Conservation (phyloP, 169 alveolate species). For the Plasmodium knowlesi region DNA sequence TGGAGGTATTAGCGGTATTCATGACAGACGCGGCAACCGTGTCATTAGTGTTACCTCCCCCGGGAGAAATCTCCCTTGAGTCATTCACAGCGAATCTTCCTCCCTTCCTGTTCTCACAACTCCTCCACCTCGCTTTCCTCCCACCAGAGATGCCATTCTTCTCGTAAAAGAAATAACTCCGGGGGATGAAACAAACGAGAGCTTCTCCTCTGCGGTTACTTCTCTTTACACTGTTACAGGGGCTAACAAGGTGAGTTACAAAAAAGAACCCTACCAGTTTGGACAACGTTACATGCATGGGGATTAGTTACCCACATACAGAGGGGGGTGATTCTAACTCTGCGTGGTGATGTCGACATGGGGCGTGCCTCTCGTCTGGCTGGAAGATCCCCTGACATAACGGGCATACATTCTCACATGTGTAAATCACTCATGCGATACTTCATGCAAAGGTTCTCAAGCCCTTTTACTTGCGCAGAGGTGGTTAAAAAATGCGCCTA, state of each 20-base stretch:
- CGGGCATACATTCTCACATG: not conserved
- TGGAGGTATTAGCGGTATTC: not conserved
- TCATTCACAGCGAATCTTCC: not conserved
- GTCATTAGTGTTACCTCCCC: not conserved
- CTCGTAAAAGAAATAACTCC: not conserved
- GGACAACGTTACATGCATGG: not conserved
- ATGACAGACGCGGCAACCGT: not conserved
- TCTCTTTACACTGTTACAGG: not conserved
- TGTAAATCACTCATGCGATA: not conserved
- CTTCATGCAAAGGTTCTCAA: not conserved
- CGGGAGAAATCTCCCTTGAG: not conserved
- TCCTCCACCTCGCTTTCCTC: not conserved
- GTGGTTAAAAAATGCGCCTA: not conserved
- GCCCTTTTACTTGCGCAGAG: not conserved
- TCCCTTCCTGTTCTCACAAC: not conserved
- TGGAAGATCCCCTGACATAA: not conserved
- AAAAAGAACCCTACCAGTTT: not conserved
- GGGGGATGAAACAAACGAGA: not conserved
- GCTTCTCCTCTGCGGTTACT: not conserved
- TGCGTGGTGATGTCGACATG: too few species aligned
- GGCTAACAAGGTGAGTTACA: not conserved
- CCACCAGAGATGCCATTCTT: not conserved
- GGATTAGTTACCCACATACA: not conserved
- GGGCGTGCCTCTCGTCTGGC: not conserved
- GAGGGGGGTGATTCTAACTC: too few species aligned